These are phyloP conservation scores for Ulmus americana DNA, from an alignment of 331 rosid genomes.

Conservation along the genomic window DNA sequence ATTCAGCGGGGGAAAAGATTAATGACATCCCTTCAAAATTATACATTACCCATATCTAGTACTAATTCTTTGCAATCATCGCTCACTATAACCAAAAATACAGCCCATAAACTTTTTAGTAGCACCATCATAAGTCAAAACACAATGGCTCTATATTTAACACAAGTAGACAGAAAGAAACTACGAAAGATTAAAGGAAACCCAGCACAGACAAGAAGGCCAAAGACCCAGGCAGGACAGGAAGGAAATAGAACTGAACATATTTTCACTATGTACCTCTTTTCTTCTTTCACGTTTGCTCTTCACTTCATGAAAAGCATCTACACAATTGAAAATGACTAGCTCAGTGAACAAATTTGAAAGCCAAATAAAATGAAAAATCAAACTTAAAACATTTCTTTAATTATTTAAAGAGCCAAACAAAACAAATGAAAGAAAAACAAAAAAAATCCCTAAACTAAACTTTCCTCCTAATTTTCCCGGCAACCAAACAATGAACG, in stretches of 20 bases:
- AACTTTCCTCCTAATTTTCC: no score
- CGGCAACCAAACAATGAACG: no score
- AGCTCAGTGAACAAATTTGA: conserved; percentile 15
- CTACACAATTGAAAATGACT: conserved; percentile 28
- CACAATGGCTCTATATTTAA: neutral
- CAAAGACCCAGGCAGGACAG: neutral
- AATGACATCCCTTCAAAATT: neutral
- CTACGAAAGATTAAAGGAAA: neutral
- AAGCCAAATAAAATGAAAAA: neutral
- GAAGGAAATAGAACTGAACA: neutral
- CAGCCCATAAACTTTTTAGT: neutral
- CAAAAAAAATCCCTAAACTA: neutral
- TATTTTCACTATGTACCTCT: conserved; percentile 47
- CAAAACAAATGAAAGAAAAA: neutral
- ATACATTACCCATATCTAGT: neutral
- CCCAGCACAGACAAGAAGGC: neutral
- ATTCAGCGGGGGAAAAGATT: neutral
- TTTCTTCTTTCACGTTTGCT: conserved; percentile 78
- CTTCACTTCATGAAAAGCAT: conserved; percentile 37
- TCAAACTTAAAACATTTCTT: neutral
- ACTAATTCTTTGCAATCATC: no score
- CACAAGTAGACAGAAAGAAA: neutral
- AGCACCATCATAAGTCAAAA: neutral
- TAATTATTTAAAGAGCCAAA: neutral
- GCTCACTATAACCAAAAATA: neutral